These are phyloP conservation scores for Heliamphora pulchella DNA, from an alignment of 179 eudicot species.

Conservation along the genomic window DNA sequence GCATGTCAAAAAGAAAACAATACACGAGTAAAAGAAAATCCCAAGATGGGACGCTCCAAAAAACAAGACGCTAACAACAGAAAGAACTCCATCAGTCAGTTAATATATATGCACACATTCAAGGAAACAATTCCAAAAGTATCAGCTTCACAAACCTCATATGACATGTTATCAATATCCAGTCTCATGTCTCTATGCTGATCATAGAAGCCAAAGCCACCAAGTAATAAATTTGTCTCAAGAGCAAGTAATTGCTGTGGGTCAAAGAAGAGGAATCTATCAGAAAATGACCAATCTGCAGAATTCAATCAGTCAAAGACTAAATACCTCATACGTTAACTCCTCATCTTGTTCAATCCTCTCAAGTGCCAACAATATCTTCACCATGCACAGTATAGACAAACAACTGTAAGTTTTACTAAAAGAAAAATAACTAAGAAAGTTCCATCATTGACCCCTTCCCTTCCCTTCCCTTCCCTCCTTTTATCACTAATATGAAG, in stretches of 20 bases:
- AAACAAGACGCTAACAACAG: background rate
- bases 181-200: slow-evolving; percentile 94
- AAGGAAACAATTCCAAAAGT: slow-evolving; percentile 9
- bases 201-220: slow-evolving; percentile 65
- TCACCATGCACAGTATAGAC: slow-evolving; percentile 12
- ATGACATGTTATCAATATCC: slow-evolving; percentile 79
- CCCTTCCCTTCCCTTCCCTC: too few relatives aligned
- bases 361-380: slow-evolving; percentile 73
- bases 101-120: too few relatives aligned
- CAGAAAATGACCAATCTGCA: background rate
- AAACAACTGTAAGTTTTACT: too few relatives aligned
- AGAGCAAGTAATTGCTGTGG: slow-evolving; percentile 70
- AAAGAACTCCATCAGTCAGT: background rate
- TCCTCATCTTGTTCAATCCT: slow-evolving; percentile 77
- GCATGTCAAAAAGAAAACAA: background rate
- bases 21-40: background rate
- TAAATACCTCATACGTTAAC: slow-evolving; percentile 63
- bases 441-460: too few relatives aligned
- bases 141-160: slow-evolving; percentile 50
- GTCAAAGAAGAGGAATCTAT: slow-evolving; percentile 6
- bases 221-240: slow-evolving; percentile 64
- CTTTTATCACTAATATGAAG: too few relatives aligned
- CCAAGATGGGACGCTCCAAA: background rate
- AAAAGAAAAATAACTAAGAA: too few relatives aligned
- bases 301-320: background rate